A percentile compares a stretch with the other conserved stretches of the same genome.
Evolutionary conservation across 225 moss, liverwort and hornwort genomes (phyloP).

Genomic region (Sphagnum contortum): DNA sequence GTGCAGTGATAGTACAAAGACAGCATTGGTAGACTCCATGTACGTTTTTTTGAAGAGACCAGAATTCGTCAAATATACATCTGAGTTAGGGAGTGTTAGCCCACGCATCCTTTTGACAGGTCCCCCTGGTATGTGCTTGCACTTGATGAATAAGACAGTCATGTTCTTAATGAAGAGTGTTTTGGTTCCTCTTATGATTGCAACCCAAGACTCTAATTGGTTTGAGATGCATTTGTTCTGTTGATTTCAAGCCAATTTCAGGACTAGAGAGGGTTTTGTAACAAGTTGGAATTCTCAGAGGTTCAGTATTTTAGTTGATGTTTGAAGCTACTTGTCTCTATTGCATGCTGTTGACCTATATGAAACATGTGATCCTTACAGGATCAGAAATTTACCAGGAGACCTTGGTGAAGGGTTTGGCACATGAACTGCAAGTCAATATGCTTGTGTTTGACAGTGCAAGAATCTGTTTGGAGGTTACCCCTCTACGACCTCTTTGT

Average conservation of each 20-base stretch:
- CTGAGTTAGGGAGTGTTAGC: conserved; percentile 81
- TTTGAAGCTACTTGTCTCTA: no score
- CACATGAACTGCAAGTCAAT: conserved; percentile 81
- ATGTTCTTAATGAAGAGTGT: no score
- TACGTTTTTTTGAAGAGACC: conserved; percentile 84
- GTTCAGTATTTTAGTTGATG: no score
- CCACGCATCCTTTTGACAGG: conserved; percentile 82
- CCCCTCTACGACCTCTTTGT: no score
- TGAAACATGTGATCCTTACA: conserved; percentile 8
- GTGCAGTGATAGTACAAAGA: conserved; percentile 77
- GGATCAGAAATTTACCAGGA: conserved; percentile 92
- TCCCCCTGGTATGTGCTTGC: conserved; percentile 45
- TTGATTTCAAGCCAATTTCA: no score
- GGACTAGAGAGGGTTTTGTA: no score
- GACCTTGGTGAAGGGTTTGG: conserved; percentile 75
- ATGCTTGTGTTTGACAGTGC: conserved; percentile 83
- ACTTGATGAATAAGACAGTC: no score
- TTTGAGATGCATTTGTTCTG: no score
- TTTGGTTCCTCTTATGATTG: no score
- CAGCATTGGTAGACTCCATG: conserved; percentile 82
- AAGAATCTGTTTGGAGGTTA: conserved; percentile 72
- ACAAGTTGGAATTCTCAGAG: no score
- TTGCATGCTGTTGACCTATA: no score
- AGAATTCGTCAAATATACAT: conserved; percentile 74
- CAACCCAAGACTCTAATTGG: no score